These are phyloP conservation scores for Phytomonas sp. DNA, from an alignment of 208 protist species.

Conservation along the genomic window DNA sequence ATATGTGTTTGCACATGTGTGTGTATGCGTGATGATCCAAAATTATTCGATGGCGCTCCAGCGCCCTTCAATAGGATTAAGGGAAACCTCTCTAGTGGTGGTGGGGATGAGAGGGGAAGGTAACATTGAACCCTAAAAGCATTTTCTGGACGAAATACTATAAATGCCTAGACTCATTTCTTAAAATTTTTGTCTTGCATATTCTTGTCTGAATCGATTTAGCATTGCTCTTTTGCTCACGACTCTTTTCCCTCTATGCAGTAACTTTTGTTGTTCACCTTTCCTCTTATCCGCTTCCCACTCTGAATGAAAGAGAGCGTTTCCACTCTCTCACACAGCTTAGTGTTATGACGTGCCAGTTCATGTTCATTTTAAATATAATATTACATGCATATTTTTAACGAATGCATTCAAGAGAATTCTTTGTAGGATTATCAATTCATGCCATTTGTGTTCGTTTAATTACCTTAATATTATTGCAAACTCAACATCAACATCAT, in stretches of 20 bases:
- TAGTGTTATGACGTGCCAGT: background rate
- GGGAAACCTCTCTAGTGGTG: background rate
- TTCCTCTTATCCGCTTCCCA: background rate
- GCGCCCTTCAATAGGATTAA: background rate
- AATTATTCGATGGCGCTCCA: background rate
- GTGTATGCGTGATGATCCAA: slow-evolving; percentile 8
- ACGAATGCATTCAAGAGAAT: background rate
- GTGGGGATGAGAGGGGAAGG: background rate
- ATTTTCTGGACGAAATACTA: background rate
- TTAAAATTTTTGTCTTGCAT: background rate
- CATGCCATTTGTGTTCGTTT: slow-evolving; percentile 8
- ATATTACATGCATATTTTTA: background rate
- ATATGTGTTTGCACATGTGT: slow-evolving; percentile 11
- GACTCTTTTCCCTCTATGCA: background rate
- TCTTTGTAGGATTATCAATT: slow-evolving; percentile 6
- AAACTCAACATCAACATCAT: background rate
- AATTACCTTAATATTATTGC: slow-evolving; percentile 3
- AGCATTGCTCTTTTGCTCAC: background rate
- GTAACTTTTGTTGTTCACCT: background rate
- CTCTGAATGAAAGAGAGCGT: background rate
- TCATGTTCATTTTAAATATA: background rate
- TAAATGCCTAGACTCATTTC: background rate
- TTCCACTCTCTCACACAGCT: background rate
- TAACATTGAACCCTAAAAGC: background rate
- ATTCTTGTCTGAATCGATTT: background rate